These are phyloP conservation scores for Arthrobotrys megalospora DNA, from an alignment of 2,329 filamentous ascomycete genomes.

Conservation along the genomic window DNA sequence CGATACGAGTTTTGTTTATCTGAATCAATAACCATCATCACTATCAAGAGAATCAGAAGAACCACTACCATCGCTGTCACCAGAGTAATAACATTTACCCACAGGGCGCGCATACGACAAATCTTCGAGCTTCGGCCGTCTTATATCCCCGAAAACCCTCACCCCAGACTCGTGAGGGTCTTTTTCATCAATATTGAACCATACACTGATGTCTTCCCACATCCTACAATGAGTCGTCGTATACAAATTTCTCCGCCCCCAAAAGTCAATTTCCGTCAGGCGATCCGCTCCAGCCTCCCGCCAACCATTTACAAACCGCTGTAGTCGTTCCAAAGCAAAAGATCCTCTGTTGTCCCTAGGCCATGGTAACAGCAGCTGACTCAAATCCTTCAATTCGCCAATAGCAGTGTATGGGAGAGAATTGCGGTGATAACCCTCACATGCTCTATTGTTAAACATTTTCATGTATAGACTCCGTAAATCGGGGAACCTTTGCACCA, in stretches of 20 bases:
- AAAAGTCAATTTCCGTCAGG: too few species aligned
- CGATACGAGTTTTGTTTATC: too few species aligned
- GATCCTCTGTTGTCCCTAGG: neutral
- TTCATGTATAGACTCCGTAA: neutral
- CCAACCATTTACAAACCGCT: neutral
- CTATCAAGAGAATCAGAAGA: too few species aligned
- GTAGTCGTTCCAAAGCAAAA: neutral
- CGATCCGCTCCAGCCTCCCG: neutral
- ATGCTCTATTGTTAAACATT: slow-evolving; percentile 2
- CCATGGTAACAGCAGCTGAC: neutral
- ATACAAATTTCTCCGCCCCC: too few species aligned
- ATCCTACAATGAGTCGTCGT: too few species aligned
- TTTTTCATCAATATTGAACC: neutral
- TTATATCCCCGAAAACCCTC: too few species aligned
- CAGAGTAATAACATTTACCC: too few species aligned
- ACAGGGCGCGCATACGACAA: too few species aligned
- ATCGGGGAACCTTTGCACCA: neutral
- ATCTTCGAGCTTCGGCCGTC: too few species aligned
- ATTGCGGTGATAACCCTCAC: neutral
- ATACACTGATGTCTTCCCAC: neutral
- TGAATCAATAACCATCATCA: too few species aligned
- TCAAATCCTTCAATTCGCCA: neutral
- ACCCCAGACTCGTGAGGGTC: too few species aligned
- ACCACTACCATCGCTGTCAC: too few species aligned
- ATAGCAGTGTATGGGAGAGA: neutral